Conservation (phyloP, 495 filamentous ascomycete species). For the Melanomma pulvis-pyrius region DNA sequence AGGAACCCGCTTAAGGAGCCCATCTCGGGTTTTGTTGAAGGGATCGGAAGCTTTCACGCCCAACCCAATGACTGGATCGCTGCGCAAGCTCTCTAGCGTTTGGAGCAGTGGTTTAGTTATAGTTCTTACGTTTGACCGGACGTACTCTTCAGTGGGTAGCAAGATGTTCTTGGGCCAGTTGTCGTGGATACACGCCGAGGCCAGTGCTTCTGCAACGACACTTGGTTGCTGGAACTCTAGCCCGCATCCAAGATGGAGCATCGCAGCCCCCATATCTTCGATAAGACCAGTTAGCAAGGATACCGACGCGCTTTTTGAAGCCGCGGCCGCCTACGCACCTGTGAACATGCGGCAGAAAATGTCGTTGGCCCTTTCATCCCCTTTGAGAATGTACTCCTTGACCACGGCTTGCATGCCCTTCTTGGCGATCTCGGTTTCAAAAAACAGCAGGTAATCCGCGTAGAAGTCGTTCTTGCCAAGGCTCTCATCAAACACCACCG, state of each 20-base stretch:
- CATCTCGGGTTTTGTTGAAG: constrained; percentile 6
- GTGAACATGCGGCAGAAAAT: constrained; percentile 16
- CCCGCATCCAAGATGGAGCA: constrained; percentile 20
- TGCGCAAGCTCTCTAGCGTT: not conserved
- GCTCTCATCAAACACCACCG: constrained; percentile 3
- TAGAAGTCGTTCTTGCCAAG: constrained; percentile 11
- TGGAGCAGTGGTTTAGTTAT: constrained; percentile 2
- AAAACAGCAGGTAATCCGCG: constrained; percentile 3
- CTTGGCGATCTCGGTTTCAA: constrained; percentile 12
- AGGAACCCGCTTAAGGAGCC: not conserved
- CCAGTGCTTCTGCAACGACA: constrained; percentile 14
- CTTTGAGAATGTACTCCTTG: constrained; percentile 14
- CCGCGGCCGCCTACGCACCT: constrained; percentile 2
- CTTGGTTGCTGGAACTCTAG: constrained; percentile 11
- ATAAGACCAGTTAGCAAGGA: not conserved
- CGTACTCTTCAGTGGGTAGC: constrained; percentile 3
- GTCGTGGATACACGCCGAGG: not conserved
- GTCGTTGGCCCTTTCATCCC: constrained; percentile 14
- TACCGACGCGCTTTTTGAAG: not conserved
- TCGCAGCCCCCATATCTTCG: not conserved
- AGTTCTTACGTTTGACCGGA: not conserved
- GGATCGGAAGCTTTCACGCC: constrained; percentile 3
- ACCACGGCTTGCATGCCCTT: constrained; percentile 7
- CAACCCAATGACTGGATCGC: not conserved
- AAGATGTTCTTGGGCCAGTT: constrained; percentile 7